Percentiles rank a stretch among this genome's conserved stretches.
These are phyloP conservation scores for Debaryomyces psychrophilus DNA, from an alignment of 1,139 yeast genomes.

Conservation along the genomic window DNA sequence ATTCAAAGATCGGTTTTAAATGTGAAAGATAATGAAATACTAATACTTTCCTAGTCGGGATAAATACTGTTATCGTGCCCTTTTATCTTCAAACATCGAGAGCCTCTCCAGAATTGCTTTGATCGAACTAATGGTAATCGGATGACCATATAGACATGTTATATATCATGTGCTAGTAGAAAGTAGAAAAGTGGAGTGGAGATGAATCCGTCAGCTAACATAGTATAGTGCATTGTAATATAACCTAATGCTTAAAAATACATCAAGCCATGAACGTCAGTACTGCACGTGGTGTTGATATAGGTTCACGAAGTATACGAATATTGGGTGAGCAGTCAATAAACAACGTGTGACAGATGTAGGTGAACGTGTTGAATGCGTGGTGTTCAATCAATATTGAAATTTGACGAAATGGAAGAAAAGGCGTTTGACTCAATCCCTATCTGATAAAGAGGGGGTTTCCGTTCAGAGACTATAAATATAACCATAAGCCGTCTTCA, in stretches of 20 bases:
- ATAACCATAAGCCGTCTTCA: background rate
- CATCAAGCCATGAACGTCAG: background rate
- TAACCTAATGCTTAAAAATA: background rate
- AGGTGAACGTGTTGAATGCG: background rate
- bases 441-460: background rate
- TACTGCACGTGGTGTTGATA: conserved; percentile 2
- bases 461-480: background rate
- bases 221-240: too few species aligned
- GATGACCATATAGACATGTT: too few species aligned
- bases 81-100: background rate
- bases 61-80: background rate
- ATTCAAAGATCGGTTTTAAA: background rate
- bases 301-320: background rate
- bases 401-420: background rate
- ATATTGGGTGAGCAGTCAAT: background rate
- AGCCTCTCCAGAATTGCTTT: too few species aligned
- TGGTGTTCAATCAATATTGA: background rate
- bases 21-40: background rate
- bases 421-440: background rate
- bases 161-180: too few species aligned
- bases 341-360: background rate
- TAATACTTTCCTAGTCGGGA: conserved; percentile 4
- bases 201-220: too few species aligned
- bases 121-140: too few species aligned
- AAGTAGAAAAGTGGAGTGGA: too few species aligned